Evolutionary conservation across 2,329 filamentous ascomycete species (phyloP).

Genomic region (Apiospora malaysiana): DNA sequence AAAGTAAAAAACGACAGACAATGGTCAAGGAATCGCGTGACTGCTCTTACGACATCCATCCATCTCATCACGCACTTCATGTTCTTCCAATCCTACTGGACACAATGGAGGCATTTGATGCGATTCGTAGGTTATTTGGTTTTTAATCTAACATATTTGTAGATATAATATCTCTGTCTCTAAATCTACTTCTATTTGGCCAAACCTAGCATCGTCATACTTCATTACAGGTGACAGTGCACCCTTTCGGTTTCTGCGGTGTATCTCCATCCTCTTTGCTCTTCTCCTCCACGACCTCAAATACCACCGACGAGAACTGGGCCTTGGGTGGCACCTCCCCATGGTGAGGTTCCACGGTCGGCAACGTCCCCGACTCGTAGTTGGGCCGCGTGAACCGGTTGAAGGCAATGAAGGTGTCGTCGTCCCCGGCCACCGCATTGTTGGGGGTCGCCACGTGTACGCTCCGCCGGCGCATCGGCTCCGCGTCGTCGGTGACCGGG

Average conservation of each 20-base stretch:
- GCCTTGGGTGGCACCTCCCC: background rate
- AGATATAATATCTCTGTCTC: too few relatives aligned
- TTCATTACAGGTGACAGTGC: background rate
- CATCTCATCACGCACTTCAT: too few relatives aligned
- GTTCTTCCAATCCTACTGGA: too few relatives aligned
- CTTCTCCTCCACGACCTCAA: background rate
- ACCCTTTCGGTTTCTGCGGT: background rate
- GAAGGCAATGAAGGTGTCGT: conserved; percentile 47
- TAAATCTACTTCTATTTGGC: too few relatives aligned
- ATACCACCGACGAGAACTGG: background rate
- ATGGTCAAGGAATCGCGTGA: background rate
- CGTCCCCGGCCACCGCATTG: conserved; percentile 45
- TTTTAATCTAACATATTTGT: too few relatives aligned
- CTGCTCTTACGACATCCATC: background rate
- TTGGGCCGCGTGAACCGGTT: conserved; percentile 50
- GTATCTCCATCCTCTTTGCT: background rate
- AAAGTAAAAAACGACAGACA: too few relatives aligned
- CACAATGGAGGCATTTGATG: too few relatives aligned
- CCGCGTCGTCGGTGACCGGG: conserved; percentile 48
- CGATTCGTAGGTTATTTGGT: too few relatives aligned
- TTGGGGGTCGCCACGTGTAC: conserved; percentile 41
- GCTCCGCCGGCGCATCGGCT: conserved; percentile 44
- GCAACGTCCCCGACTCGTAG: background rate
- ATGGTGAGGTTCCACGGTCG: background rate
- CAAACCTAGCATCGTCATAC: background rate